Conservation (phyloP, 179 eudicot genomes). For the Camellia oleifera region DNA sequence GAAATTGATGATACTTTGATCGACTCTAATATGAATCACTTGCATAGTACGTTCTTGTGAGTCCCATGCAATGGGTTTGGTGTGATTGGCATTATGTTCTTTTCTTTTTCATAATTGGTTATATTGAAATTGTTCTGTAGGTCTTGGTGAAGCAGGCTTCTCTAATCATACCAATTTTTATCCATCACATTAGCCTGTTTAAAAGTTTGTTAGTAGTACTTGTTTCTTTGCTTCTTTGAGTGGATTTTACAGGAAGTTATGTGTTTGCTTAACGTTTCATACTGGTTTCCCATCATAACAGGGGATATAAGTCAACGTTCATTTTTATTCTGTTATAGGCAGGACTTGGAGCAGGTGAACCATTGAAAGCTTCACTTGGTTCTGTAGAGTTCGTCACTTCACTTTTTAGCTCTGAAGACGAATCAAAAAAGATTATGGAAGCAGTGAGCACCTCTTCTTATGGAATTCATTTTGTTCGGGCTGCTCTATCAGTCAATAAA, state of each 20-base stretch:
- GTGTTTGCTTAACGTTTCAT: neutral
- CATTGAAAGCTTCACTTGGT: conserved; percentile 79
- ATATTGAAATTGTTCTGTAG: neutral
- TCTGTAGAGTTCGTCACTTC: conserved; percentile 91
- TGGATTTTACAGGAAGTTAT: neutral
- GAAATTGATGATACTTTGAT: conserved; percentile 2
- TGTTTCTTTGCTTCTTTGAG: neutral
- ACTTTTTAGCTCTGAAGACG: conserved; percentile 63
- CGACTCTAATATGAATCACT: neutral
- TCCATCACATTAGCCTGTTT: neutral
- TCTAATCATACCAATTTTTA: neutral
- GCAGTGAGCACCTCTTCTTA: conserved; percentile 71
- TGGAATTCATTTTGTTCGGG: conserved; percentile 84
- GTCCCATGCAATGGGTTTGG: neutral
- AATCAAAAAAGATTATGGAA: conserved; percentile 65
- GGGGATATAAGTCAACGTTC: conserved; percentile 11
- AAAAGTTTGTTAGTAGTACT: neutral
- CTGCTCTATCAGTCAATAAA: conserved; percentile 87
- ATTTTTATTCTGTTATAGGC: conserved; percentile 51
- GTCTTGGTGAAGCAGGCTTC: neutral
- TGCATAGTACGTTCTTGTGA: neutral
- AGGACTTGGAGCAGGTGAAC: conserved; percentile 67
- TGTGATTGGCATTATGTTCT: neutral
- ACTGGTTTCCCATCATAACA: neutral
- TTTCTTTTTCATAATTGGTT: neutral